Conservation (phyloP, 345 rosid genomes). For the Eucalyptus caleyi region DNA sequence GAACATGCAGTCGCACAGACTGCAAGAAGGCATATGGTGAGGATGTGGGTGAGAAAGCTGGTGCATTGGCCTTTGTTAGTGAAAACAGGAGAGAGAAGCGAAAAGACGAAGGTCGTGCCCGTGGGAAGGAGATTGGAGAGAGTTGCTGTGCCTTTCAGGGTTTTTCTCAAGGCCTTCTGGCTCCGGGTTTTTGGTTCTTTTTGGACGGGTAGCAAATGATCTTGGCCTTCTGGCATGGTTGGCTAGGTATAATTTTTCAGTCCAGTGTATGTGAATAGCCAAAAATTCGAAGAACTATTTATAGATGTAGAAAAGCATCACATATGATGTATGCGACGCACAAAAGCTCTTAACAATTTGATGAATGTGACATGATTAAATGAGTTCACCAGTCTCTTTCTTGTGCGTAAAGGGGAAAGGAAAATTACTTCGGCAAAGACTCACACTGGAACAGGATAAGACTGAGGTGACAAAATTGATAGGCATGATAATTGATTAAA, state of each 20-base stretch:
- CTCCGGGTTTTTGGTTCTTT: constrained; percentile 26
- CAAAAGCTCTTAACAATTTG: not conserved
- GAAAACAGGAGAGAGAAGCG: constrained; percentile 36
- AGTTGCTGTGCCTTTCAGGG: constrained; percentile 38
- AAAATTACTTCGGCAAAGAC: not conserved
- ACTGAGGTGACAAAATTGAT: not conserved
- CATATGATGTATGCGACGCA: not conserved
- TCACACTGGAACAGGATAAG: not conserved
- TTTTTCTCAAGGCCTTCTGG: constrained; percentile 24
- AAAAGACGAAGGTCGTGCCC: constrained; percentile 51
- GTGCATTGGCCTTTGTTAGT: constrained; percentile 49
- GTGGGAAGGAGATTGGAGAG: constrained; percentile 44
- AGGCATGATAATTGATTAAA: not conserved
- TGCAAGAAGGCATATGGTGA: constrained; percentile 18
- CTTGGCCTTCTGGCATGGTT: not conserved
- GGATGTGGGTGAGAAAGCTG: constrained; percentile 10
- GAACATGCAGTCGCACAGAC: constrained; percentile 33
- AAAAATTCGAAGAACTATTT: not conserved
- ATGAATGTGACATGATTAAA: not conserved
- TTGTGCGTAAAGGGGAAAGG: not conserved
- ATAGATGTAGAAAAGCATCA: not conserved
- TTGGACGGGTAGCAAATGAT: not conserved
- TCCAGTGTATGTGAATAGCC: not conserved
- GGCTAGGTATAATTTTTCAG: not conserved
- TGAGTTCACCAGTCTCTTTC: not conserved